These are phyloP conservation scores for Agaricus blazei DNA, from an alignment of 768 basidiomycete species.

Conservation along the genomic window DNA sequence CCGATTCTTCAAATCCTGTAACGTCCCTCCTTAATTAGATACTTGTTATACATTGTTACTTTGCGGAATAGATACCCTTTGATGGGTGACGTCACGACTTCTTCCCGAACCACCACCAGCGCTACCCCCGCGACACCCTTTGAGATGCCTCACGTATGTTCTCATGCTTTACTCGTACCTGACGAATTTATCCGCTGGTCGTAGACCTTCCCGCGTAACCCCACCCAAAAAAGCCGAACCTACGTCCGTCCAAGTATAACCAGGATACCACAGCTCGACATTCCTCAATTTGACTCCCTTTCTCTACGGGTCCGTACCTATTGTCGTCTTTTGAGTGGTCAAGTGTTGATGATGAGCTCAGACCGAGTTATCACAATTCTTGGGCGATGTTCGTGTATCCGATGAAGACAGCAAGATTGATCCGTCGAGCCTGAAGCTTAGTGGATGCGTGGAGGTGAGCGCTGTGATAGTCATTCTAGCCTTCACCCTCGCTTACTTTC, in stretches of 20 bases:
- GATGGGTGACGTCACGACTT: neutral
- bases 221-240: neutral
- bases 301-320: neutral
- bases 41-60: too few species aligned
- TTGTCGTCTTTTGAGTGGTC: neutral
- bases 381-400: neutral
- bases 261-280: constrained; percentile 1
- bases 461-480: neutral
- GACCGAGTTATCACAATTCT: neutral
- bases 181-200: too few species aligned
- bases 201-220: neutral
- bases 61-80: too few species aligned
- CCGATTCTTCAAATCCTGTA: too few species aligned
- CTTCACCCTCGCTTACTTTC: neutral
- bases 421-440: neutral
- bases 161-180: neutral
- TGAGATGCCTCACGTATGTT: neutral
- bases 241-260: neutral
- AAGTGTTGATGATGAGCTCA: neutral
- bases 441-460: neutral
- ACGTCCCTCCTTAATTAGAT: too few species aligned
- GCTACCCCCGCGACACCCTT: constrained; percentile 4
- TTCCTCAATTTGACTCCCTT: neutral
- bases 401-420: neutral
- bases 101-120: neutral